Conservation (phyloP, 2,329 filamentous ascomycete species). For the Fonsecaea nubica region DNA sequence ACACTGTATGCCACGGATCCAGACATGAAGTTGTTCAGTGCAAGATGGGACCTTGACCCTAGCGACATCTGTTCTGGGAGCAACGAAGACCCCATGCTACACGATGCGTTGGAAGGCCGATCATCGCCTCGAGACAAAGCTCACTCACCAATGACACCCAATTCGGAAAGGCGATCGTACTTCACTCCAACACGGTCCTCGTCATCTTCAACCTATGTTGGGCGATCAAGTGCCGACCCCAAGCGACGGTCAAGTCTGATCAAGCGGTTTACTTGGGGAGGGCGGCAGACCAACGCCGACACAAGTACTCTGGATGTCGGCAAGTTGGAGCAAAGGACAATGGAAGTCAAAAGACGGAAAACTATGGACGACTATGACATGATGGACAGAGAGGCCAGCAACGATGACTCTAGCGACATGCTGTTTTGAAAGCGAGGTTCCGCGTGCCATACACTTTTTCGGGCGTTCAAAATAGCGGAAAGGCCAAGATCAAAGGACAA, state of each 20-base stretch:
- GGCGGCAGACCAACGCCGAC: constrained; percentile 21
- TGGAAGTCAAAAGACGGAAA: constrained; percentile 38
- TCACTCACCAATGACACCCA: constrained; percentile 15
- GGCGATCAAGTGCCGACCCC: constrained; percentile 22
- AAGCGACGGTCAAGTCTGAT: constrained; percentile 31
- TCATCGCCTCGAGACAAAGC: constrained; percentile 15
- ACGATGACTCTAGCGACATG: constrained; percentile 35
- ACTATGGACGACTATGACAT: constrained; percentile 36
- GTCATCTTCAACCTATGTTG: constrained; percentile 27
- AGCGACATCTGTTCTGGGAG: constrained; percentile 28
- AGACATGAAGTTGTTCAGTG: constrained; percentile 34
- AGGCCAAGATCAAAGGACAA: not conserved
- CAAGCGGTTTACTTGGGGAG: constrained; percentile 34
- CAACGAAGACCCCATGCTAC: constrained; percentile 30
- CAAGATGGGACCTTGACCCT: constrained; percentile 29
- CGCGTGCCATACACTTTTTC: not conserved
- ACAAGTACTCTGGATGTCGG: constrained; percentile 19
- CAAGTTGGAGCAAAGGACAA: constrained; percentile 25
- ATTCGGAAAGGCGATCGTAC: constrained; percentile 29
- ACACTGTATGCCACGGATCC: constrained; percentile 36
- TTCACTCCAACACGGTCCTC: constrained; percentile 20
- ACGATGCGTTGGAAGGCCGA: constrained; percentile 12
- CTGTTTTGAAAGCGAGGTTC: constrained; percentile 24
- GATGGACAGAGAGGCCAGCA: constrained; percentile 24
- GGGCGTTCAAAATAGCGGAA: constrained; percentile 16